Base-by-base conservation (phyloP, 208 protist genomes). In the Leishmania gerbilli region DNA sequence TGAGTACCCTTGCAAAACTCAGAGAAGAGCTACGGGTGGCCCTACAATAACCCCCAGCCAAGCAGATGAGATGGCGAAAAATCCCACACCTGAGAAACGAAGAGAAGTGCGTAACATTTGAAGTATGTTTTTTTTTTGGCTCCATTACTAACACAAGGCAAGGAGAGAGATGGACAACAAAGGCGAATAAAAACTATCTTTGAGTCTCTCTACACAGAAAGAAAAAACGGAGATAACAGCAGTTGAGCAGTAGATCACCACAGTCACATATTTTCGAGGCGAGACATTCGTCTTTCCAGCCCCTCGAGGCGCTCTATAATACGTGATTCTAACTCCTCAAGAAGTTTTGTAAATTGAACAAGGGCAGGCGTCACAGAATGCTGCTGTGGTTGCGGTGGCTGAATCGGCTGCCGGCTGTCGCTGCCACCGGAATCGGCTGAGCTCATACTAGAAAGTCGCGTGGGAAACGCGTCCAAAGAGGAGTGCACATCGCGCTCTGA, bases 361-460 rank as follows among this genome's bases (percentile, higher is more conserved):
- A 88, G 7, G 24, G 67, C 62, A 3, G 49, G 34, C 27, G 79
- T 58, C 17, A 62, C 47, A 3, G 42, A 51, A 27, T 49, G 77
- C 64, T 85, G 83, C 55, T 75, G 69, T 1, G 82, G 78, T 76
- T 83, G 82, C 64, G 85, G 79, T 21, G 86, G 88, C 37, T 89
- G 88, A 72, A 82, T 31, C 17, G 80, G 85, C 65, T 89, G 80
- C 7, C 64, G 77, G 9, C 49, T 45, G 60, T 81, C 81, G 37
- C 81, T 84, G 34, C 53, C 49, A 37, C 74, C 76, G 0, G 83
- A 88, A 2, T 87, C 88, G 0, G 68, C 51, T 0, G 81, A 84
- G 62, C 76, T 84, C 62, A 84, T 87, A 71, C 89, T 93, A n/a
- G 87, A 92, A 19, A 91, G 69, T 1, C 87, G 71, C 24, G 84